These are phyloP conservation scores for Auriscalpium vulgare DNA, from an alignment of 768 basidiomycete species.

Conservation along the genomic window DNA sequence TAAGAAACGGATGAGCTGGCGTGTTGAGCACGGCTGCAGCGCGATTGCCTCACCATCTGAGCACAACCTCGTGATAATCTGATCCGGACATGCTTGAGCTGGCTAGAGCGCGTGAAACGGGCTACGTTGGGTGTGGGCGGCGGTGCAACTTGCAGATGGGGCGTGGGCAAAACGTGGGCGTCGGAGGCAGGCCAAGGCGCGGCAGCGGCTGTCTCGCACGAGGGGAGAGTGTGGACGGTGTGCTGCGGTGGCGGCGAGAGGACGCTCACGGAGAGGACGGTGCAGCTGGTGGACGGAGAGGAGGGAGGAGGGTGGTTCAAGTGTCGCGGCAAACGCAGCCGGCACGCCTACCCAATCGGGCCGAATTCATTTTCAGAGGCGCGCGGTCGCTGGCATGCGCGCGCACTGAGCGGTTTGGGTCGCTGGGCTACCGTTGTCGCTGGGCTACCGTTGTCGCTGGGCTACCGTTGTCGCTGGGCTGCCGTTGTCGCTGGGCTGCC, in stretches of 20 bases:
- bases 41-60: not conserved
- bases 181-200: not conserved
- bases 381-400: too few relatives aligned
- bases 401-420: too few relatives aligned
- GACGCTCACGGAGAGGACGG: not conserved
- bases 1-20: not conserved
- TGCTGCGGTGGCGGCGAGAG: not conserved
- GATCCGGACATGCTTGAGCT: constrained; percentile 1
- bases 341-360: too few relatives aligned
- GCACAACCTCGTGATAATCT: constrained; percentile 4
- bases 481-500: too few relatives aligned
- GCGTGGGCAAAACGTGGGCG: not conserved
- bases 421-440: too few relatives aligned
- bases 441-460: too few relatives aligned
- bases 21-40: not conserved
- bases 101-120: not conserved
- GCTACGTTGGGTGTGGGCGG: not conserved
- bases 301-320: too few relatives aligned
- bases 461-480: too few relatives aligned
- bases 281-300: not conserved
- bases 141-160: not conserved
- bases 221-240: not conserved
- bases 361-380: too few relatives aligned
- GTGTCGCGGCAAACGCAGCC: too few relatives aligned
- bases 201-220: not conserved